Evolutionary conservation across 2,329 filamentous ascomycete species (phyloP).

Genomic region (Penicillium concentricum): DNA sequence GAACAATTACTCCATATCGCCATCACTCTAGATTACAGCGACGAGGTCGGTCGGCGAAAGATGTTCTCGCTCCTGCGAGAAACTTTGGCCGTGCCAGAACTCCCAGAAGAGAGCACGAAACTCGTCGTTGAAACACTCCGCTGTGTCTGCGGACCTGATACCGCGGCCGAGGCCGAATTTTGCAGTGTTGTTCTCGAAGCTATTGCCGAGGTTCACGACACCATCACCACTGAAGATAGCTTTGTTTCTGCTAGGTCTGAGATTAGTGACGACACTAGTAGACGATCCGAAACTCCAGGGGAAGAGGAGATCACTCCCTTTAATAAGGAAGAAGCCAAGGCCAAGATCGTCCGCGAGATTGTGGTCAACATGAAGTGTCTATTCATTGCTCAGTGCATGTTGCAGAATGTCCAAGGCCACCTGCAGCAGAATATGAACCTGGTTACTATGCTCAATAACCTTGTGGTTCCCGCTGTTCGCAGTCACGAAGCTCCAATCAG

Average conservation of each 20-base stretch:
- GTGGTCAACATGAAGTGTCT: slow-evolving; percentile 98
- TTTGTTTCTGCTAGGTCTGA: slow-evolving; percentile 94
- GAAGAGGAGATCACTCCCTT: slow-evolving; percentile 58
- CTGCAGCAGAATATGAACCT: slow-evolving; percentile 86
- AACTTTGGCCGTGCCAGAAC: slow-evolving; percentile 76
- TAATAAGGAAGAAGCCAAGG: slow-evolving; percentile 63
- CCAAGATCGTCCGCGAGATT: slow-evolving; percentile 72
- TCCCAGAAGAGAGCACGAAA: slow-evolving; percentile 90
- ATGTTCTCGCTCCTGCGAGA: slow-evolving; percentile 92
- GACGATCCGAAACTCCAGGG: slow-evolving; percentile 42
- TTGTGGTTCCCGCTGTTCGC: slow-evolving; percentile 91
- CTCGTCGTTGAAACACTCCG: slow-evolving; percentile 79
- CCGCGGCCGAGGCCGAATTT: slow-evolving; percentile 53
- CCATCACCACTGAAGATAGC: slow-evolving; percentile 75
- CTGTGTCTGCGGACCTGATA: slow-evolving; percentile 68
- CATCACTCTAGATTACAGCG: slow-evolving; percentile 91
- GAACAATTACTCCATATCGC: slow-evolving; percentile 94
- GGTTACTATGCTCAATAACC: slow-evolving; percentile 97
- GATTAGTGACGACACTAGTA: slow-evolving; percentile 65
- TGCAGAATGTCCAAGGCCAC: slow-evolving; percentile 85
- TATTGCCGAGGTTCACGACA: slow-evolving; percentile 94
- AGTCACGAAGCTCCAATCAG: slow-evolving; percentile 90
- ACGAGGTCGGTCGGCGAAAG: slow-evolving; percentile 90
- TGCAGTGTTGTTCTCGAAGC: slow-evolving; percentile 71
- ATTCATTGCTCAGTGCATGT: slow-evolving; percentile 95